Base-by-base conservation (phyloP, 352 stramenopile genomes). In the Pythium utonaiense region DNA sequence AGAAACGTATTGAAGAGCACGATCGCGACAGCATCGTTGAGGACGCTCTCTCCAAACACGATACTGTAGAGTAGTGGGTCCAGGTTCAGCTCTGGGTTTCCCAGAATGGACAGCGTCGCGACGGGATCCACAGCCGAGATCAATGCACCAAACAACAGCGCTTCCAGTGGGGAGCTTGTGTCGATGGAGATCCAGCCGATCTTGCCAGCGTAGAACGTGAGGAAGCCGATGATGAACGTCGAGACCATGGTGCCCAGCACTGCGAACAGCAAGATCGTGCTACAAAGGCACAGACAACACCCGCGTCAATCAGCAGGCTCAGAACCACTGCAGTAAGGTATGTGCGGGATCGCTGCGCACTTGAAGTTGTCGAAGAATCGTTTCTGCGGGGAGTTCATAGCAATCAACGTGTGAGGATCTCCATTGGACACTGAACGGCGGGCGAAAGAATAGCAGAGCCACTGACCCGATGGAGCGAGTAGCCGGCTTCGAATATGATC, bases 11-110 rank as follows among this genome's bases (percentile, higher is more conserved):
- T 96, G 76, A 99, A 99, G 4, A 99, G 73, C 30, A 98, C 96
- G 75, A 99, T 98, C 16, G 93, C 92, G 33, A 99, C 91, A 1
- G 96, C 96, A 75, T 99, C 96, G 64, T 99, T 99, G 30, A 99
- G 66, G 14, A 99, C 95, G 56, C 82, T 97, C 58, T 99, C 96
- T 42, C 96, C 96, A 83, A 99, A 99, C 13, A 99, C 92, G 28
- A 99, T 85, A 59, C 80, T 95, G 62, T 95, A 96, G 16, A 96
- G 65, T 9, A 95, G 62, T 17, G 87, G 85, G 21, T 96, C 84
- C 38, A 91, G 66, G 53, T 98, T 97, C 10, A 98, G 71, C 67
- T 98, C 91, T 2, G 88, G 80, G 38, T 90, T 91, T 25, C 95
- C 95, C 66, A 99, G 88, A 57, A 99, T 98, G 13, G 88, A 96